These are phyloP conservation scores for Cyclostephanos tholiformis DNA, from an alignment of 108 stramenopile genomes.

Conservation along the genomic window DNA sequence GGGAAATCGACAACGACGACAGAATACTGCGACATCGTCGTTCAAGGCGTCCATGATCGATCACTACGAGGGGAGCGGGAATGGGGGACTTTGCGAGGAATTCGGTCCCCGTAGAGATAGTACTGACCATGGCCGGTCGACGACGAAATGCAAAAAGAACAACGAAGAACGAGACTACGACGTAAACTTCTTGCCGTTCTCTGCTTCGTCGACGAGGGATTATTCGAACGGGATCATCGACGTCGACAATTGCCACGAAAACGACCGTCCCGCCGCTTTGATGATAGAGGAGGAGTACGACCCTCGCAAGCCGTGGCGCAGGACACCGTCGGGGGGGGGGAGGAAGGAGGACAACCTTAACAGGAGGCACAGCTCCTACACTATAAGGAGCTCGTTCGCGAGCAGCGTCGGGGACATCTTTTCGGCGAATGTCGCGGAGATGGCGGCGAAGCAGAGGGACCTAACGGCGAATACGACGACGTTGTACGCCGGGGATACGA, in stretches of 20 bases:
- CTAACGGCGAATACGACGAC: neutral
- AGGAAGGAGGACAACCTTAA: too few relatives aligned
- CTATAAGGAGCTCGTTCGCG: neutral
- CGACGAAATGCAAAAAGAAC: too few relatives aligned
- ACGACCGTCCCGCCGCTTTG: neutral
- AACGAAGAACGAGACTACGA: too few relatives aligned
- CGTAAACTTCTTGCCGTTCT: too few relatives aligned
- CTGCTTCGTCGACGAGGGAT: too few relatives aligned
- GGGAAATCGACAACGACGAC: neutral
- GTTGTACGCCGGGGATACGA: too few relatives aligned
- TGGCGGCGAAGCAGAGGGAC: neutral
- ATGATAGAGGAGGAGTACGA: conserved; percentile 15
- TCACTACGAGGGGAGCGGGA: neutral
- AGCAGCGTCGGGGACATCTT: neutral
- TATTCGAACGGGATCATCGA: neutral
- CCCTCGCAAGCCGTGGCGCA: conserved; percentile 13
- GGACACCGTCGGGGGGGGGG: neutral
- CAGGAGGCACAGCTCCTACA: neutral
- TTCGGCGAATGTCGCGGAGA: neutral
- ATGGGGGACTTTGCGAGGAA: neutral
- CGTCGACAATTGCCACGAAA: neutral
- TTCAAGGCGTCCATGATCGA: neutral
- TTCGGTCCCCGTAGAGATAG: neutral
- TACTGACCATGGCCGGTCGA: neutral
- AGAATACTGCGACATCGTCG: neutral